Evolutionary conservation across 495 filamentous ascomycete genomes (phyloP).

Genomic region (Bacidia gigantensis): DNA sequence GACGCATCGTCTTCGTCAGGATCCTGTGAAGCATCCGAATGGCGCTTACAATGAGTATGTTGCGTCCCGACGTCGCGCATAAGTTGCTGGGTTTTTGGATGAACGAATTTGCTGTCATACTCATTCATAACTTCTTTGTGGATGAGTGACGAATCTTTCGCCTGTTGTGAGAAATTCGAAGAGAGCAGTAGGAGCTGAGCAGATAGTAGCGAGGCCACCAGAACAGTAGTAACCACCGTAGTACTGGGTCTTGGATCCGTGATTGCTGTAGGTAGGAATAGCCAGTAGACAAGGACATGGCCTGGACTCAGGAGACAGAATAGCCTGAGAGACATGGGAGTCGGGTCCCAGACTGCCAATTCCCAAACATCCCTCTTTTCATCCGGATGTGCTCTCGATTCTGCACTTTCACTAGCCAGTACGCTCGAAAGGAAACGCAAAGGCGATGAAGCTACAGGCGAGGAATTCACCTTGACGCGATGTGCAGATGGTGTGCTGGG

Average conservation of each 20-base stretch:
- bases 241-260: slow-evolving; percentile 69
- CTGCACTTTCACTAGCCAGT: slow-evolving; percentile 43
- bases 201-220: slow-evolving; percentile 59
- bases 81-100: slow-evolving; percentile 67
- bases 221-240: slow-evolving; percentile 66
- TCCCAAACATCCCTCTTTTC: slow-evolving; percentile 87
- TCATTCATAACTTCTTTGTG: slow-evolving; percentile 87
- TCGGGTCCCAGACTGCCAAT: slow-evolving; percentile 81
- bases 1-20: slow-evolving; percentile 29
- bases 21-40: slow-evolving; percentile 18
- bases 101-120: slow-evolving; percentile 91
- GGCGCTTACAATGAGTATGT: slow-evolving; percentile 30
- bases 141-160: slow-evolving; percentile 69
- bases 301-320: slow-evolving; percentile 90
- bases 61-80: slow-evolving; percentile 79
- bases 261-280: slow-evolving; percentile 65
- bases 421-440: slow-evolving; percentile 60
- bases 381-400: slow-evolving; percentile 73
- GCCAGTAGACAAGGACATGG: slow-evolving; percentile 75
- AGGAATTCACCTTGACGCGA: slow-evolving; percentile 81
- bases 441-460: slow-evolving; percentile 64
- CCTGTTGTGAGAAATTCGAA: slow-evolving; percentile 61
- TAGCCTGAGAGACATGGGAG: slow-evolving; percentile 64
- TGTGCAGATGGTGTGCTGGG: slow-evolving; percentile 77
- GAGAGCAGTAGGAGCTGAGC: slow-evolving; percentile 61